phyloP scores from a whole-genome alignment of 1,284 basidiomycete genomes.

The Lignosus rhinocerotis region DNA sequence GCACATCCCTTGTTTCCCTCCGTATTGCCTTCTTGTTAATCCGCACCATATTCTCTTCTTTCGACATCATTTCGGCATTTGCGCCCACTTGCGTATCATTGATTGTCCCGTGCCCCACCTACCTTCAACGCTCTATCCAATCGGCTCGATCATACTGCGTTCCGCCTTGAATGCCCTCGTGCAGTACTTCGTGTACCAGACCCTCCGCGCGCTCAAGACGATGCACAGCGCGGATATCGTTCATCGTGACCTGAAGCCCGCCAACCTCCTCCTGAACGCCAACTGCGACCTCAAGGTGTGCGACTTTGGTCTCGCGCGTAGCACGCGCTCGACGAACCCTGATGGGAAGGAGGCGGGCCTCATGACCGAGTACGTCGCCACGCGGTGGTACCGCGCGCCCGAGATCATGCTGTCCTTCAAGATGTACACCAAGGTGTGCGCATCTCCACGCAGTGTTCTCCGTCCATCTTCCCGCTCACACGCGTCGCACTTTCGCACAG shows the following conservation, averaged over 20 bases:
- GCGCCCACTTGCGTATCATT: neutral
- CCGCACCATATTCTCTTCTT: neutral
- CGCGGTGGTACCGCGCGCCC: slow-evolving; percentile 82
- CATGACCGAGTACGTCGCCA: slow-evolving; percentile 87
- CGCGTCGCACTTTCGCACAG: slow-evolving; percentile 32
- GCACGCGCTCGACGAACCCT: slow-evolving; percentile 62
- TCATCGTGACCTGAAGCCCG: slow-evolving; percentile 82
- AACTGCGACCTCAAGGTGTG: slow-evolving; percentile 88
- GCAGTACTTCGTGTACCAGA: slow-evolving; percentile 75
- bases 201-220: slow-evolving; percentile 82
- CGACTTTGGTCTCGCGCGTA: slow-evolving; percentile 82
- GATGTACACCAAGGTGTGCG: slow-evolving; percentile 62
- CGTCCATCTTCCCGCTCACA: neutral
- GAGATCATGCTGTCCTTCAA: slow-evolving; percentile 92
- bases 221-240: slow-evolving; percentile 81
- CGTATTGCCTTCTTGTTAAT: slow-evolving; percentile 9
- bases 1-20: slow-evolving; percentile 1
- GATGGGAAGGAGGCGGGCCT: slow-evolving; percentile 70
- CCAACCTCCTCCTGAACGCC: slow-evolving; percentile 79
- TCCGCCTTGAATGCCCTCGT: neutral
- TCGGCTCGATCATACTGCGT: too few species aligned
- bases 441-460: neutral
- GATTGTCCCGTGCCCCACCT: neutral
- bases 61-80: neutral
- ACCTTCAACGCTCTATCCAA: too few species aligned